These are phyloP conservation scores for Carex kokanica DNA, from an alignment of 176 grass and related monocot genomes.

Conservation along the genomic window DNA sequence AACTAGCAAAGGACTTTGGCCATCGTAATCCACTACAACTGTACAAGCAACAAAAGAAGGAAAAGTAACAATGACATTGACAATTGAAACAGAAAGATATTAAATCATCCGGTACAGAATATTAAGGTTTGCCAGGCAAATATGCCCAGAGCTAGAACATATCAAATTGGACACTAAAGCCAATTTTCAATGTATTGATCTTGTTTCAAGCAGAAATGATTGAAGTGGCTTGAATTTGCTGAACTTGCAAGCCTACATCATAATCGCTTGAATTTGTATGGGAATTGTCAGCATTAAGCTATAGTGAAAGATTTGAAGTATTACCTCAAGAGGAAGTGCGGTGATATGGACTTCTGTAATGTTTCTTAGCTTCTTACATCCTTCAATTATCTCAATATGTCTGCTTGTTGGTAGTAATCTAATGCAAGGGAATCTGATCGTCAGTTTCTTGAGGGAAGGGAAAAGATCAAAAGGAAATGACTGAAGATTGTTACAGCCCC, in stretches of 20 bases:
- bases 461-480: slow-evolving; percentile 24
- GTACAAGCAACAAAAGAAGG: not conserved
- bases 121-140: not conserved
- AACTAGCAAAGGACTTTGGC: not conserved
- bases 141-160: not conserved
- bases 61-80: not conserved
- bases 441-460: not conserved
- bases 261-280: no score
- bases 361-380: not conserved
- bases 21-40: not conserved
- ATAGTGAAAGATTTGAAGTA: not conserved
- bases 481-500: not conserved
- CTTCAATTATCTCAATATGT: not conserved
- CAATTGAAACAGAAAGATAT: not conserved
- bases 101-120: not conserved
- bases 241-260: not conserved
- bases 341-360: not conserved
- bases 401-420: not conserved
- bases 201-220: not conserved
- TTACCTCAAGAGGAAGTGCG: not conserved
- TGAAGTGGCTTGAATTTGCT: not conserved
- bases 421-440: accelerated
- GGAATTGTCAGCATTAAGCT: no score
- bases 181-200: not conserved
- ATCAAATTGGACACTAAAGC: not conserved